Conservation (phyloP, 2,329 filamentous ascomycete genomes). For the Atkinsonella texensis region DNA sequence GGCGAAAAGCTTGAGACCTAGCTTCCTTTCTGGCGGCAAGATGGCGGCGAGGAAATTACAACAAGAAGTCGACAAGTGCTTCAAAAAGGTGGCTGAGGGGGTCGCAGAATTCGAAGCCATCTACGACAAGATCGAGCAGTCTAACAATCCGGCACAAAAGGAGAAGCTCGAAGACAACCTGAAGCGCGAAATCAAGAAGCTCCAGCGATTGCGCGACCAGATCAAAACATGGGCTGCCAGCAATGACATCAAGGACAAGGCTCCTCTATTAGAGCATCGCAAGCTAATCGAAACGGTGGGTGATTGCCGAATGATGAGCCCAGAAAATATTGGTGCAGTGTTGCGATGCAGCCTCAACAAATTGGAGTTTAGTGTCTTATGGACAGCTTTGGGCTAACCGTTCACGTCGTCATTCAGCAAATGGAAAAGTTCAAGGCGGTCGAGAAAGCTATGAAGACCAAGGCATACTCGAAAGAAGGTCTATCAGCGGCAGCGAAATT, state of each 20-base stretch:
- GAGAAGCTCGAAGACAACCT: conserved; percentile 97
- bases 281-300: conserved; percentile 94
- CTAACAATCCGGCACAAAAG: conserved; percentile 86
- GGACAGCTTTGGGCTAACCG: background rate
- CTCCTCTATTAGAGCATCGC: conserved; percentile 82
- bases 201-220: conserved; percentile 91
- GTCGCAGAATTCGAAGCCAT: conserved; percentile 86
- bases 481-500: conserved; percentile 83
- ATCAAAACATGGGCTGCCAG: conserved; percentile 99
- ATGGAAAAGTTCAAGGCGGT: conserved; percentile 99
- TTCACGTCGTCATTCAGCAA: conserved; percentile 44
- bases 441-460: conserved; percentile 99
- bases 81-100: conserved; percentile 95
- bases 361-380: background rate
- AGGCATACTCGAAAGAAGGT: conserved; percentile 97
- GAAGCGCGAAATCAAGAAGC: conserved; percentile 99
- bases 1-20: background rate
- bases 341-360: too few species aligned
- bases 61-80: conserved; percentile 98
- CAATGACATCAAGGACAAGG: conserved; percentile 99
- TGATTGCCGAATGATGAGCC: conserved; percentile 11
- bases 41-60: conserved; percentile 96
- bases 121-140: conserved; percentile 94
- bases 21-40: conserved; percentile 18
- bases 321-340: background rate